Evolutionary conservation across 768 basidiomycete genomes (phyloP), one percentile per base, ranked within the genome.

Genomic region (Boletus rubescentipes): DNA sequence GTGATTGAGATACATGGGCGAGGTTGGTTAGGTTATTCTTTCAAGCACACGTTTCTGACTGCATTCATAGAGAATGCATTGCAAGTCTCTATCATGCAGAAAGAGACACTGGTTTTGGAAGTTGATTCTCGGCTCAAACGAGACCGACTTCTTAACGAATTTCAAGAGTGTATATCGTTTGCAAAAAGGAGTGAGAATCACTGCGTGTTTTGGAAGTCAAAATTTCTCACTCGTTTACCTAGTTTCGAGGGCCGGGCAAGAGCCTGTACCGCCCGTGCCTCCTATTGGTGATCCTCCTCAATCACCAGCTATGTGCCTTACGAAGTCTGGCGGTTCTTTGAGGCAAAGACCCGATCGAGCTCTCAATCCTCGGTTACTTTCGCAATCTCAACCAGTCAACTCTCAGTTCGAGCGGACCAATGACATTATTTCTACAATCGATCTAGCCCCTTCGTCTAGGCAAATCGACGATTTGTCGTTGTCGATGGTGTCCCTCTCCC

Each of bases 111-210:
- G 46, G 74, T 78, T 38, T 61, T 99, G 9, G 81, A 86, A 53
- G 74, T 81, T 8, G 78, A 83, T 51, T 86, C 87, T 2, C 68
- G 68, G 10, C 74, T 79, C 31, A 71, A 77, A 14, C 79, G 91
- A 55, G 83, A 92, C 61, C 72, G 74, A 57, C 77, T 94, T 60
- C 67, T 89, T 39, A 63, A 73, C 9, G 87, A 91, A 63, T 83
- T 99, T 66, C 78, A 75, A 41, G 93, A 93, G 31, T 95, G 92
- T 64, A 89, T 93, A 55, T 86, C 87, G 36, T 91, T 93, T 68
- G 89, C 92, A 30, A 74, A 78, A 26, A 78, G 79, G 32, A 68
- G 93, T 95, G 66, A 69, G 91, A 15, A 57, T 42, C 23, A 30
- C 35, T 35, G 31, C 21, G 9, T 21, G 37, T 37, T 59, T 31